Evolutionary conservation across 2,329 filamentous ascomycete species (phyloP), one percentile per base, ranked within the genome.

Genomic region (Monosporascus ibericus): DNA sequence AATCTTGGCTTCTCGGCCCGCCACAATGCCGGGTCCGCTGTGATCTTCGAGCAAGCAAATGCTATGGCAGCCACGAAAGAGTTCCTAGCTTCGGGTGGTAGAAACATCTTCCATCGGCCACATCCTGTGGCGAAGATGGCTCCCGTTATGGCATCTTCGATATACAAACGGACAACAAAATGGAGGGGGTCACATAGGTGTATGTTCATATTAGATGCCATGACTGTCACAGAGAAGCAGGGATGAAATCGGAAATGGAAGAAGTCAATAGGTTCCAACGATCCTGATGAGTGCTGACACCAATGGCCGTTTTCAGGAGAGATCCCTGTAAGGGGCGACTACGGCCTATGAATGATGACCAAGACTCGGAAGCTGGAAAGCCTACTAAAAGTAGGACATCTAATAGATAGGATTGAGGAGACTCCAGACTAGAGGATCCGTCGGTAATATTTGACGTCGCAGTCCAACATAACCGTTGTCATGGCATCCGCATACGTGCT

Each of bases 81-180:
- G 9, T 30, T 11, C 27, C 27, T 30, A 5, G 9, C 9, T 30
- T 20, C 17, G 47, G n/a, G 6, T 6, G 50, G 50, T n/a, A 48
- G 38, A 38, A 48, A 50, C 8, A 44, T 50, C 22, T 50, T 53
- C 22, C 51, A 50, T 44, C 36, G 36, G 44, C 44, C 48, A 14
- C 51, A 53, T 17, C 51, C 51, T 20, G 36, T 42, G 17, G n/a
- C 48, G 11, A 53, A 53, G 36, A 50, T 53, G 15, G 48, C 40
- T 24, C 25, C 48, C 11, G 38, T 50, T n/a, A 50, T 48, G 48
- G 15, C 48, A 14, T 22, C 17, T 15, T 44, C 48, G 17, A 50
- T 53, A 44, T 38, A 48, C 7, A 47, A 44, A 40, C 50, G 48
- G 22, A 50, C 46, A 44, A n/a, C 20, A 8, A 44, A 50, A 15